phyloP scores from a whole-genome alignment of 2,329 filamentous ascomycete genomes.

The Xylariaceae sp. region DNA sequence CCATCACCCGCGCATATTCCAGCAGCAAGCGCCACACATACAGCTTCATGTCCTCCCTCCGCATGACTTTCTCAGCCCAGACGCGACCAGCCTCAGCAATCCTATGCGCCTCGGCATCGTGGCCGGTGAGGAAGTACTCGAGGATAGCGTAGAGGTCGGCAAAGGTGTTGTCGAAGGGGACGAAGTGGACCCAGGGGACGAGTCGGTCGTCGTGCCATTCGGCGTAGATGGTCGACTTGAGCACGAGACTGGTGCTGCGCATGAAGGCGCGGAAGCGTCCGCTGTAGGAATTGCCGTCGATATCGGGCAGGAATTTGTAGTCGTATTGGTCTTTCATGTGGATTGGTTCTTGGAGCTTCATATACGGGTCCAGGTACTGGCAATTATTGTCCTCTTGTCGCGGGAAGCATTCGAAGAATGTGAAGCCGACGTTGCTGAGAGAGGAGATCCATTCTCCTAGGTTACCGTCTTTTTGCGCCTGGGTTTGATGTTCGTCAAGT shows the following conservation, averaged over 20 bases:
- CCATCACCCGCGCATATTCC: constrained; percentile 48
- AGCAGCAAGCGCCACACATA: constrained; percentile 59
- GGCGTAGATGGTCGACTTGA: constrained; percentile 67
- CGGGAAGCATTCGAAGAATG: constrained; percentile 36
- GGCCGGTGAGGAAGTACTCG: constrained; percentile 58
- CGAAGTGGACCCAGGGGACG: constrained; percentile 66
- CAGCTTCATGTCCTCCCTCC: constrained; percentile 61
- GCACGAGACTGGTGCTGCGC: constrained; percentile 56
- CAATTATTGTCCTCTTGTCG: constrained; percentile 30
- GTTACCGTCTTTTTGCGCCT: constrained; percentile 27
- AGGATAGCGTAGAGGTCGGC: constrained; percentile 61
- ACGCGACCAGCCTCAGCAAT: constrained; percentile 55
- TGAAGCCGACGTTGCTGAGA: constrained; percentile 43
- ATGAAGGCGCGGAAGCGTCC: constrained; percentile 61
- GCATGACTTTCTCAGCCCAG: constrained; percentile 58
- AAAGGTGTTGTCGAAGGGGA: constrained; percentile 64
- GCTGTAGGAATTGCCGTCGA: constrained; percentile 64
- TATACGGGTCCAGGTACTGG: constrained; percentile 37
- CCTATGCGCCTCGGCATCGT: constrained; percentile 43
- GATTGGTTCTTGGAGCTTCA: constrained; percentile 30
- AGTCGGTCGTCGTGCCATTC: constrained; percentile 72
- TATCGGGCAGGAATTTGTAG: constrained; percentile 64
- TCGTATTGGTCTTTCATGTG: constrained; percentile 46
- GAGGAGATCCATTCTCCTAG: constrained; percentile 40
- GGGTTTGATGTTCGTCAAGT: constrained; percentile 38